Evolutionary conservation across 192 early-diverging fungal genomes (phyloP), one percentile per base, ranked within the genome.

Genomic region (Dissophora ornata): DNA sequence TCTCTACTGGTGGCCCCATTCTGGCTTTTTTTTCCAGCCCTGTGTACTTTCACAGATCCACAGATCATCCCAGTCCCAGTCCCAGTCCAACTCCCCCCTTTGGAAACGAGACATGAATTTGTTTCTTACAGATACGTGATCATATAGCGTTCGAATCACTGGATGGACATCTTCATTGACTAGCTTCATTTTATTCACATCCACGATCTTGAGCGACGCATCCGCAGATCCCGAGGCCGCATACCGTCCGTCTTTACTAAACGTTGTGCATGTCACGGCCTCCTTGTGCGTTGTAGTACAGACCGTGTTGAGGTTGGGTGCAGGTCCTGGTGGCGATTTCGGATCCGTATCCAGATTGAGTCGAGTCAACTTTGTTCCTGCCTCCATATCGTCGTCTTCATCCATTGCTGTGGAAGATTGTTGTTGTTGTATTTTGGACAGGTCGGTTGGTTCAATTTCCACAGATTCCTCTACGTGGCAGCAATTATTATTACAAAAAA

Each of bases 171-270:
- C 86, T 48, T 90, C 89, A 16, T 84, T 80, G 33, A 85, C 83
- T 33, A 86, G 82, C 71, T 87, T 86, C 85, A 97, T 94, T 59
- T 90, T 89, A 71, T 85, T 81, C 34, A 94, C 93, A 48, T 97
- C 96, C 30, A 98, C 82, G 47, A 98, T 87, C 84, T 97, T 97
- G 58, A 97, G 77, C 40, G 97, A 93, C 13, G 91, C 81, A 79
- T 98, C 97, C 28, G 82, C 86, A 38, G 94, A 94, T 29, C 95
- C 95, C 1, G 97, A 96, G 3, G 96, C 96, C 36, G 95, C 87
- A 81, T 91, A 94, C 42, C 86, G 85, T 47, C 94, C 93, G 58
- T 91, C 89, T 24, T 66, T 59, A 59, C 82, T 88, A 64, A 90
- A 91, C 26, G 84, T 84, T 13, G 87, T 89, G 25, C 87, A 81